Evolutionary conservation across 2,329 filamentous ascomycete genomes (phyloP), one percentile per base, ranked within the genome.

Genomic region (Exophiala aquamarina): DNA sequence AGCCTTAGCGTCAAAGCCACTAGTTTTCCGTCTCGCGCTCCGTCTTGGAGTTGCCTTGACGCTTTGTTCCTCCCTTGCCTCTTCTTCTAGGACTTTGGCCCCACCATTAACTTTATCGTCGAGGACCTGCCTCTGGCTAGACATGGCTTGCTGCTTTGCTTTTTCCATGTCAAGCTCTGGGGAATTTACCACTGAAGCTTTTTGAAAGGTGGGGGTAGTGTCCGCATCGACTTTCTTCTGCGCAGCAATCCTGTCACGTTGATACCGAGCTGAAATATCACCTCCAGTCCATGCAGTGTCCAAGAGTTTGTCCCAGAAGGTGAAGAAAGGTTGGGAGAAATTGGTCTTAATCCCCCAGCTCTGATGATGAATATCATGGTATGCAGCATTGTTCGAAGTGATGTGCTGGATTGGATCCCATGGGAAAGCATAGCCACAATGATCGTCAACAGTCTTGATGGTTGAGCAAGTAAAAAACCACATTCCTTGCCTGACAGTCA

Each of bases 321-420:
- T 96, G 71, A 97, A 96, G 58, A 71, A 73, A n/a, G 70, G 70
- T 44, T 74, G 71, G 7, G 70, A 71, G 47, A 71, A 74, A 53
- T 74, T 72, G 40, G 70, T 74, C 63, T 97, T 98, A 77, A 98
- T 95, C 47, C 93, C 93, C 91, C 92, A 97, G 69, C 88, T 94
- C 71, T 98, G 93, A 71, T 98, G 93, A 70, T 98, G 93, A 49
- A 98, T 92, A 64, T 98, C 93, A 65, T 98, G 93, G 69, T 97
- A 98, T 28, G 84, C 86, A 19, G 93, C 92, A 60, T 97, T 96
- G 76, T 98, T 97, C 66, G 87, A 87, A 35, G 91, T 95, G 52
- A 97, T 77, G 64, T 86, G 84, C 75, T 96, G 91, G 44, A 97
- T 75, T 2, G 92, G 92, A 67, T 98, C 93, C 82, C 87, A 97